phyloP scores from a whole-genome alignment of 2,329 filamentous ascomycete species.

The Cercospora sp. region DNA sequence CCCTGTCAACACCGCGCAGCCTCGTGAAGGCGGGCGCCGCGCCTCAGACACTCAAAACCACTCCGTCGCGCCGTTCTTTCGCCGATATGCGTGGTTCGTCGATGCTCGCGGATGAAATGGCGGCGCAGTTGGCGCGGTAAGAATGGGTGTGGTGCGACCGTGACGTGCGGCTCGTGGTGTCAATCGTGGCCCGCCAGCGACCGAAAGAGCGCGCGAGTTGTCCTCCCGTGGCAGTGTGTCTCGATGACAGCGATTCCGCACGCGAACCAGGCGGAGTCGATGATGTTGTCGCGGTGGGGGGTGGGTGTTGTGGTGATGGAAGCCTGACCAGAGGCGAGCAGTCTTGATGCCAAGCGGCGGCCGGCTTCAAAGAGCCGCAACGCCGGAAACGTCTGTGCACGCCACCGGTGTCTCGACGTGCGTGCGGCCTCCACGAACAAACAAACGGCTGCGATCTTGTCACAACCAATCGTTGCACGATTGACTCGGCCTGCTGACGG shows the following conservation, averaged over 20 bases:
- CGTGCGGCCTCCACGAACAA: neutral
- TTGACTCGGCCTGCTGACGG: conserved; percentile 1
- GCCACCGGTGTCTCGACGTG: neutral
- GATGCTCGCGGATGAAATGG: conserved; percentile 29
- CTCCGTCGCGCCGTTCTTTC: conserved; percentile 21
- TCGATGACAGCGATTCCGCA: conserved; percentile 31
- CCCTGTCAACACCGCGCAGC: conserved; percentile 35
- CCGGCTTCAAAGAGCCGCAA: conserved; percentile 4
- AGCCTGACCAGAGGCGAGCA: neutral
- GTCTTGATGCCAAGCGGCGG: neutral
- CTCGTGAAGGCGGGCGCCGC: conserved; percentile 36
- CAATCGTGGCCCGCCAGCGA: conserved; percentile 38
- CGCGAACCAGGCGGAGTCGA: conserved; percentile 32
- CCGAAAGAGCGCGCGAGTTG: conserved; percentile 19
- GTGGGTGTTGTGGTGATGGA: conserved; percentile 20
- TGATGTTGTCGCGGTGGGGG: conserved; percentile 27
- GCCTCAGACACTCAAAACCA: conserved; percentile 23
- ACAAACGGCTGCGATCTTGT: neutral
- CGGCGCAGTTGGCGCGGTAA: conserved; percentile 32
- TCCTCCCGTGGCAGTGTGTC: conserved; percentile 1
- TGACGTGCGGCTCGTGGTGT: conserved; percentile 21
- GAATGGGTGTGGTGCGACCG: conserved; percentile 17
- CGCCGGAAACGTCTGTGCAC: neutral
- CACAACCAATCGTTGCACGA: conserved; percentile 7
- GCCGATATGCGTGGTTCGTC: conserved; percentile 15